Conservation (phyloP, 2,329 filamentous ascomycete genomes). For the Fusarium proliferatum region DNA sequence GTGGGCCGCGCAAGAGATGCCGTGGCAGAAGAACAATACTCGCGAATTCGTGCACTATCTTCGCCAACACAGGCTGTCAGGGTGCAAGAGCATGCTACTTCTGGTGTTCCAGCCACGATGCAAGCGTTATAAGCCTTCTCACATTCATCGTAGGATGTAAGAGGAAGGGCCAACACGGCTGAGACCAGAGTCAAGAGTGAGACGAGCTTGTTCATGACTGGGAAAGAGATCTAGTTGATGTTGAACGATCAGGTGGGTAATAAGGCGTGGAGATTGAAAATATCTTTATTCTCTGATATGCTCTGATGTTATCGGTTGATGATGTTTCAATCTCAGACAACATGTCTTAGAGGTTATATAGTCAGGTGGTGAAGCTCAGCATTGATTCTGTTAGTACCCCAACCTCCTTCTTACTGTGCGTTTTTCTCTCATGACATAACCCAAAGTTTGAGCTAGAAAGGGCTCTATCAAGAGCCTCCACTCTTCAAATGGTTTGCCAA, state of each 20-base stretch:
- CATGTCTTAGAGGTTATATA: background rate
- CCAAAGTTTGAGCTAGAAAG: background rate
- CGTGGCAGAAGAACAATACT: slow-evolving; percentile 11
- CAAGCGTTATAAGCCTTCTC: background rate
- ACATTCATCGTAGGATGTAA: slow-evolving; percentile 4
- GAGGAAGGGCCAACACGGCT: slow-evolving; percentile 6
- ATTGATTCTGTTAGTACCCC: background rate
- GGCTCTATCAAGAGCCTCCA: background rate
- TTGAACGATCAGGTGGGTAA: background rate
- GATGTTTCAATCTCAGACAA: background rate
- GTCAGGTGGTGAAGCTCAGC: background rate
- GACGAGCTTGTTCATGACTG: slow-evolving; percentile 10
- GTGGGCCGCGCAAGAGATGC: slow-evolving; percentile 6
- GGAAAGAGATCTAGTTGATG: background rate
- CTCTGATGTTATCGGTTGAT: background rate
- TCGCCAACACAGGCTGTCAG: background rate
- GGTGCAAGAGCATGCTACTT: background rate
- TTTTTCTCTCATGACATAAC: background rate
- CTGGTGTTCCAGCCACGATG: background rate
- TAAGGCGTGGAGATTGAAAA: too few species aligned
- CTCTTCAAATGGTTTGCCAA: background rate
- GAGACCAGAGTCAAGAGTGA: slow-evolving; percentile 13
- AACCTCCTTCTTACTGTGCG: background rate
- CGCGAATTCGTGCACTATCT: background rate
- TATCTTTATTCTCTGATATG: background rate